phyloP scores from a whole-genome alignment of 78 protist genomes.

The Dictyostelium brefeldianum region DNA sequence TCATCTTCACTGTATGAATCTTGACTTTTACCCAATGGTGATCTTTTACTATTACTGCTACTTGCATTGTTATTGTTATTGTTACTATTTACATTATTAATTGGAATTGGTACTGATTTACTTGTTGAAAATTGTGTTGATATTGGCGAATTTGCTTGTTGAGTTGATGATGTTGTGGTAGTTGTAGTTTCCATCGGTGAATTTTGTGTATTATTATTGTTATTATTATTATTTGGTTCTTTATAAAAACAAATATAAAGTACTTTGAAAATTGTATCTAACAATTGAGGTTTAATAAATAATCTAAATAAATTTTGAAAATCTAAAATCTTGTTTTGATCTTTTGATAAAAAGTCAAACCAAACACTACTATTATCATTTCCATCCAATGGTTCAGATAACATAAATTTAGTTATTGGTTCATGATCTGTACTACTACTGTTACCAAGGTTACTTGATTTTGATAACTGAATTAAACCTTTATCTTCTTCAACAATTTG shows the following conservation, averaged over 20 bases:
- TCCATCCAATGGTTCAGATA: conserved; percentile 4
- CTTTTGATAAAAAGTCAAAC: conserved; percentile 40
- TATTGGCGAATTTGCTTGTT: background rate
- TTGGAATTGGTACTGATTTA: conserved; percentile 12
- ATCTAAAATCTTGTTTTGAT: conserved; percentile 15
- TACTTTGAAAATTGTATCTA: conserved; percentile 36
- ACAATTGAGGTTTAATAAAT: conserved; percentile 23
- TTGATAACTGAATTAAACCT: background rate
- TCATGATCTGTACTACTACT: background rate
- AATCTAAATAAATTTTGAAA: conserved; percentile 1
- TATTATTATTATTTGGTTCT: background rate
- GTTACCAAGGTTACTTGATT: background rate
- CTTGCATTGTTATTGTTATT: background rate
- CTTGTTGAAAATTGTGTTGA: background rate
- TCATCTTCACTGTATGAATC: conserved; percentile 36
- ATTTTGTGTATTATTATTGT: background rate
- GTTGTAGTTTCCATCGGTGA: background rate
- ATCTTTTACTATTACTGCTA: background rate
- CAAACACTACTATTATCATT: conserved; percentile 1
- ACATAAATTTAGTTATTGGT: conserved; percentile 51
- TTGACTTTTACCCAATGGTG: background rate
- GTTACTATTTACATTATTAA: background rate
- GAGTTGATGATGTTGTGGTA: background rate
- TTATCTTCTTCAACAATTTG: background rate
- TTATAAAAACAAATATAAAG: conserved; percentile 40